These are phyloP conservation scores for Rhizopogon vulgaris DNA, from an alignment of 768 basidiomycete genomes.

Conservation along the genomic window DNA sequence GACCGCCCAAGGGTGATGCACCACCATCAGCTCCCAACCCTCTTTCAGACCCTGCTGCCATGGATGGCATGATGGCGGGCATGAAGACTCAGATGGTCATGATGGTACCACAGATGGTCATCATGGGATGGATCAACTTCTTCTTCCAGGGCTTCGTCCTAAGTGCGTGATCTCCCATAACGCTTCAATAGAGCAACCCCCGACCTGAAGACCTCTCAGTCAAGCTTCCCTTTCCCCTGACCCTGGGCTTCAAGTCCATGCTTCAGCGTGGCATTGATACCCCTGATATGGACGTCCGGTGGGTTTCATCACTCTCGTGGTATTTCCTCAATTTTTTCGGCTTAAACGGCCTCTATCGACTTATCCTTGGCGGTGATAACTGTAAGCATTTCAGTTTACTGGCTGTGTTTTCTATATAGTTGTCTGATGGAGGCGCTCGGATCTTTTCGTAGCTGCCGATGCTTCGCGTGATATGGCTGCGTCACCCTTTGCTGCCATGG, in stretches of 20 bases:
- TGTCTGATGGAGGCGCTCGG: slow-evolving; percentile 11
- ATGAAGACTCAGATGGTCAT: slow-evolving; percentile 99
- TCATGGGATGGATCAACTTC: slow-evolving; percentile 99
- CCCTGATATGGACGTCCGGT: slow-evolving; percentile 94
- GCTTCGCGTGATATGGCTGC: slow-evolving; percentile 68
- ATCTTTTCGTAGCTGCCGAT: slow-evolving; percentile 56
- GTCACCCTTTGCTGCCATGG: slow-evolving; percentile 58
- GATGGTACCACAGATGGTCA: slow-evolving; percentile 98
- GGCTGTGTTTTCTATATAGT: slow-evolving; percentile 1
- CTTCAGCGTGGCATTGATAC: slow-evolving; percentile 94
- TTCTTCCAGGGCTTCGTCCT: slow-evolving; percentile 99
- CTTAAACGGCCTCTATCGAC: slow-evolving; percentile 89
- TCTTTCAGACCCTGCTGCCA: slow-evolving; percentile 80
- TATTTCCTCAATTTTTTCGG: slow-evolving; percentile 99
- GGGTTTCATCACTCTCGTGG: slow-evolving; percentile 99
- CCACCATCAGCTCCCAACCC: slow-evolving; percentile 67
- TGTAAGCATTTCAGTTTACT: slow-evolving; percentile 41
- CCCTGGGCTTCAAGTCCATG: slow-evolving; percentile 96
- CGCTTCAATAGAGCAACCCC: background rate
- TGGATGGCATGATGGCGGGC: slow-evolving; percentile 98
- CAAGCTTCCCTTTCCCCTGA: slow-evolving; percentile 94
- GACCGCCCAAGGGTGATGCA: slow-evolving; percentile 61
- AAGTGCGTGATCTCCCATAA: slow-evolving; percentile 52
- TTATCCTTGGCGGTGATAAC: slow-evolving; percentile 87
- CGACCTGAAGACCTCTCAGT: slow-evolving; percentile 42